These are phyloP conservation scores for Scutellaria galericulata DNA, from an alignment of 257 asterid genomes.

Conservation along the genomic window DNA sequence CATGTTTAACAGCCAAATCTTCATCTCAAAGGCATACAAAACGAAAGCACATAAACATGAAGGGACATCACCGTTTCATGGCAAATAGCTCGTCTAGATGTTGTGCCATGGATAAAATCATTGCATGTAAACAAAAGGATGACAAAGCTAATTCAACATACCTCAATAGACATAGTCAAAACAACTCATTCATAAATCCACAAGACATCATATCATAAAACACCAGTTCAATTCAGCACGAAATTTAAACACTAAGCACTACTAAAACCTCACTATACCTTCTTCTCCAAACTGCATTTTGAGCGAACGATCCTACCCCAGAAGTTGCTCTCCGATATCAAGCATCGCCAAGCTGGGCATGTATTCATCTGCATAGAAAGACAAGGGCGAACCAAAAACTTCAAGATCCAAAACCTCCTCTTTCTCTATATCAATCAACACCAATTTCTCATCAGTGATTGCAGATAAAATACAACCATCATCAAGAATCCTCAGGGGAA, in stretches of 20 bases:
- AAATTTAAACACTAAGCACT: neutral
- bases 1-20: no score
- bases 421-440: constrained; percentile 38
- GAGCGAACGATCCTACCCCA: constrained; percentile 10
- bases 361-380: constrained; percentile 35
- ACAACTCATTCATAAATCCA: neutral
- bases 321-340: constrained; percentile 19
- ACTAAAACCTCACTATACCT: neutral
- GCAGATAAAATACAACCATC: constrained; percentile 35
- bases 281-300: constrained; percentile 5
- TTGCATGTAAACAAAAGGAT: no score
- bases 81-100: no score
- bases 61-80: no score
- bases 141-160: no score
- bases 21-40: no score
- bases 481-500: constrained; percentile 41
- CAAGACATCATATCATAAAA: neutral
- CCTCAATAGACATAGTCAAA: no score
- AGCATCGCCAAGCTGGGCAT: constrained; percentile 48
- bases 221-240: neutral
- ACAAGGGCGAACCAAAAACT: constrained; percentile 40
- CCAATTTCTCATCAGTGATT: constrained; percentile 35
- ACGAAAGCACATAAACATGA: no score
- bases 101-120: no score
- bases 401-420: constrained; percentile 32